Evolutionary conservation across 2,329 filamentous ascomycete species (phyloP), one percentile per base, ranked within the genome.

Genomic region (Neurospora sp.): DNA sequence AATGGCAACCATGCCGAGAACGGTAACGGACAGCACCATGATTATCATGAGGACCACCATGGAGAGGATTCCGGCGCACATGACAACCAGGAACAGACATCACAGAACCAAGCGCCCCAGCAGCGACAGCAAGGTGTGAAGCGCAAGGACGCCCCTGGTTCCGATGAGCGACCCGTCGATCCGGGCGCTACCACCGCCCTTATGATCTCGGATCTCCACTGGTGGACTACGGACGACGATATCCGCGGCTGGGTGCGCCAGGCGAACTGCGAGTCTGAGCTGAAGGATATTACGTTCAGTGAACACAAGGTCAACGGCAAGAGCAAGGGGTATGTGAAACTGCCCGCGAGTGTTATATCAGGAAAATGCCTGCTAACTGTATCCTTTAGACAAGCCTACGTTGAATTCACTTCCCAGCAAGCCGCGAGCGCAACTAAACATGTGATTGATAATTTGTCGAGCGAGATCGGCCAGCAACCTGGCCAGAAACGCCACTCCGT

Each of bases 291-390:
- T 68, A 97, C 94, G 0, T 99, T 98, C 79, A 97, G 93, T 76
- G 96, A 99, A 79, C 96, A 98, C 81, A 99, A 99, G 79, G 94
- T 98, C 66, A 99, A 99, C 75, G 96, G 96, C 75, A 99, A 99
- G 83, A 97, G 93, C 81, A 97, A 98, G 83, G 95, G 96, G 94
- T 97, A 85, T 73, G 89, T 80, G 36, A 12, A 41, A 28, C 38
- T 68, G 65, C 69, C 74, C 67, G 74, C 23, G 33, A n/a, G 52
- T 19, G 36, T 23, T 17, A 28, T 66, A 41, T 19, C 57, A n/a
- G 40, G 69, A 66, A 66, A 57, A n/a, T 23, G 17, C 40, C 33
- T 39, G 68, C 71, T 75, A 67, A 76, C 72, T 69, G 23, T 15
- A 8, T 11, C 17, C 12, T 69, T 19, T 72, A 89, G 88, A 8